Conservation (phyloP, 2,329 filamentous ascomycete species). For the Metarhizium album region DNA sequence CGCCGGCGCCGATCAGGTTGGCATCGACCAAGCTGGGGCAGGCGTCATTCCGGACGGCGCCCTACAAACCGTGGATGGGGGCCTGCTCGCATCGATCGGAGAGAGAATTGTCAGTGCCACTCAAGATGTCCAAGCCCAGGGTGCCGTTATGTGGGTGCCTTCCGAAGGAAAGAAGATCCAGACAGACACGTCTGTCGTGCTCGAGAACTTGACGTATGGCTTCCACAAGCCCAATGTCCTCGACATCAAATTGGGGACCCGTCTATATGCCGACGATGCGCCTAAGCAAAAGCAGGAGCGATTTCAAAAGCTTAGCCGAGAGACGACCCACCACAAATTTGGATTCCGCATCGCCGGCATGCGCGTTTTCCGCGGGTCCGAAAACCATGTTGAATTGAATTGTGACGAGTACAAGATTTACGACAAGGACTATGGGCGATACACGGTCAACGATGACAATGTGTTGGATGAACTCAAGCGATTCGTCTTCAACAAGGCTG, state of each 20-base stretch:
- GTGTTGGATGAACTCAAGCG: slow-evolving; percentile 41
- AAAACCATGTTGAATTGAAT: slow-evolving; percentile 39
- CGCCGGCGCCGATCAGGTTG: slow-evolving; percentile 32
- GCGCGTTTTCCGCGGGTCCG: slow-evolving; percentile 49
- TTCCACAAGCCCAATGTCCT: slow-evolving; percentile 82
- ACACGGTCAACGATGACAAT: slow-evolving; percentile 40
- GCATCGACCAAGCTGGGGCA: slow-evolving; percentile 37
- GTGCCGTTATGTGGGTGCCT: slow-evolving; percentile 32
- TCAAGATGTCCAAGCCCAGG: slow-evolving; percentile 4
- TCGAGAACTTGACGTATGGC: slow-evolving; percentile 73
- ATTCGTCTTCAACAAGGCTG: slow-evolving; percentile 47
- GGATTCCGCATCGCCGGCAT: slow-evolving; percentile 57
- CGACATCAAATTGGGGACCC: slow-evolving; percentile 81
- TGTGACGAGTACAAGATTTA: slow-evolving; percentile 48
- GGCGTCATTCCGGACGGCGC: slow-evolving; percentile 30
- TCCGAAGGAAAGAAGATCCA: slow-evolving; percentile 50
- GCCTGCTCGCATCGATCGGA: slow-evolving; percentile 21
- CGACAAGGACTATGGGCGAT: slow-evolving; percentile 52
- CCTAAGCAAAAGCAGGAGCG: slow-evolving; percentile 46
- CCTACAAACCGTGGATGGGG: slow-evolving; percentile 20
- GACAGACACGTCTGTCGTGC: slow-evolving; percentile 70
- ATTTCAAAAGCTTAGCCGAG: slow-evolving; percentile 46
- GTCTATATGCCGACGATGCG: slow-evolving; percentile 73
- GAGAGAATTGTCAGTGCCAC: slow-evolving; percentile 19
- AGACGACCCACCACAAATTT: slow-evolving; percentile 49